A percentile compares a stretch with the other conserved stretches of the same genome.
Conservation (phyloP, 140 eudicot genomes). For the Stevia rebaudiana region DNA sequence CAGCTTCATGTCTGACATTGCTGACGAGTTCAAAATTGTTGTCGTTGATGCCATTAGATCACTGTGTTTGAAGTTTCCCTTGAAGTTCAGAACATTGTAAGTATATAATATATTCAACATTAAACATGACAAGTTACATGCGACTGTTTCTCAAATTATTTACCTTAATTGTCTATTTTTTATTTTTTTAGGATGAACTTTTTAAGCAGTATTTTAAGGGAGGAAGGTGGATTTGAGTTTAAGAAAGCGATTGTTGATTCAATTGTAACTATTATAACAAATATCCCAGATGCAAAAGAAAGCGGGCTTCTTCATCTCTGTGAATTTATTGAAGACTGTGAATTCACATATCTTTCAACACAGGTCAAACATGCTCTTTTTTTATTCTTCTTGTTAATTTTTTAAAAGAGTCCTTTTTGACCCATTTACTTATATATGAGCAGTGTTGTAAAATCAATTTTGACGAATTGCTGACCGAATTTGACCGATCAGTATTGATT, state of each 20-base stretch:
- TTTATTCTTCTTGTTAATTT: background rate
- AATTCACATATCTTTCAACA: conserved; percentile 90
- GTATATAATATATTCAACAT: conserved; percentile 17
- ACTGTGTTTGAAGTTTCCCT: conserved; percentile 85
- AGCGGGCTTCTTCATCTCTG: conserved; percentile 91
- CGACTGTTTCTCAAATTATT: background rate
- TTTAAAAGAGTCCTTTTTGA: background rate
- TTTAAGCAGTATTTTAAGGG: conserved; percentile 88
- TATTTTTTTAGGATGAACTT: conserved; percentile 68
- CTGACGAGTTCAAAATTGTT: conserved; percentile 95
- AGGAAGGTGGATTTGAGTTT: conserved; percentile 98
- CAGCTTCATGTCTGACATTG: conserved; percentile 94
- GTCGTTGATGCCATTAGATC: conserved; percentile 98
- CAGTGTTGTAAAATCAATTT: no score
- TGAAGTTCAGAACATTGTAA: conserved; percentile 89
- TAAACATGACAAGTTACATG: background rate
- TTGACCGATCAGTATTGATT: no score
- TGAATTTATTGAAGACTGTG: conserved; percentile 98
- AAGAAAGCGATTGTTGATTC: conserved; percentile 97
- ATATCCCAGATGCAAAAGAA: conserved; percentile 98
- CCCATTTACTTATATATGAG: background rate
- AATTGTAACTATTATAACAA: conserved; percentile 78
- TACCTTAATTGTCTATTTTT: conserved; percentile 2
- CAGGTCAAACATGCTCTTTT: conserved; percentile 45
- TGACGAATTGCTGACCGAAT: no score